Evolutionary conservation across 139 green algal species (phyloP), one percentile per base, ranked within the genome.

Genomic region (Mychonastes homosphaera): DNA sequence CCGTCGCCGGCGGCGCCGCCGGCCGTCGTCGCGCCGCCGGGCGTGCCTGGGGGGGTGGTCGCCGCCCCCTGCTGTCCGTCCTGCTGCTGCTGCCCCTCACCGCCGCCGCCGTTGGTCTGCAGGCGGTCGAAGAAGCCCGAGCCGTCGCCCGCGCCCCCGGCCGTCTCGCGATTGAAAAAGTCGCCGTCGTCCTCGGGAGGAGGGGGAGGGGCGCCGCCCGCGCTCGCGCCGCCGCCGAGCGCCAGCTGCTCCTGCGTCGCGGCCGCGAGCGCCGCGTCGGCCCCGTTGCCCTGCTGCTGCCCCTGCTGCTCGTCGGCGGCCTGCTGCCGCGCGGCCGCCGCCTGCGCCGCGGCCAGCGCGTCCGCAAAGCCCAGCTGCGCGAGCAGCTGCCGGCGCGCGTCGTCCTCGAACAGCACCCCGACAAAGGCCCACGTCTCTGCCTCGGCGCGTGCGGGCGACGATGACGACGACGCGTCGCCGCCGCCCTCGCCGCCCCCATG

Each of bases 361-460:
- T 87, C 72, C 12, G 64, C 62, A 52, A 96, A 97, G 27, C 91
- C 86, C 6, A 99, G 81, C 21, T 87, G 75, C 2, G 65, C 49
- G 41, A 97, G 76, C 4, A 44, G 43, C 27, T 56, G 21, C 47
- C 71, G 56, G 9, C 81, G 73, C 3, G 80, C 79, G 48, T 98
- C 88, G 3, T 79, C 66, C 52, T 90, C 85, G 78, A 96, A 99
- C 47, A 96, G 81, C 29, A 95, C 76, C 4, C 69, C 63, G 67
- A 99, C 68, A 64, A 97, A 95, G 1, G 68, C 54, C 92, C 92
- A 99, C 0, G 84, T 94, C 72, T 98, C 91, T 8, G 64, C 69
- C 36, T 97, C 92, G 15, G 90, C 71, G 6, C 30, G 18, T 2
- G 58, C 30, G n/a, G n/a, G n/a, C n/a, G n/a, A n/a, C n/a, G n/a